Base-by-base conservation (phyloP, 2,329 filamentous ascomycete genomes). In the Herpotrichia juniperi region DNA sequence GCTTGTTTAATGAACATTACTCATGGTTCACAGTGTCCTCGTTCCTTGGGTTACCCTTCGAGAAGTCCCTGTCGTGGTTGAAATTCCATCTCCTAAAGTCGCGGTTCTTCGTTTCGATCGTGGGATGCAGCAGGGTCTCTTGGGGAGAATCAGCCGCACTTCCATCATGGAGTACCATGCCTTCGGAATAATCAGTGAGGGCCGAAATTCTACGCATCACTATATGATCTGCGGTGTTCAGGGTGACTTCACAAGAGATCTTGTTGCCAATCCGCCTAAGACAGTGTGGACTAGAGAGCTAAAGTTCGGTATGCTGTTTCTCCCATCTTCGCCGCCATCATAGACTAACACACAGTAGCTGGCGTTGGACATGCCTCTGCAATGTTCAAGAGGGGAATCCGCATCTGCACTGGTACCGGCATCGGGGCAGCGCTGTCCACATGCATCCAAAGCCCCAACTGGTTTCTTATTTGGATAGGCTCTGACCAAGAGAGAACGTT, bases 211-310 rank as follows among this genome's bases (percentile, higher is more conserved):
- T 5, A 50, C 51, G 0, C 50, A 62, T 43, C 69, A 72, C 40
- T 72, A 72, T 56, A 70, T 72, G 68, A 68, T 72, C 44, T 72
- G 69, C 32, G 69, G 69, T 50, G 69, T 72, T 8, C 69, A 72
- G 50, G 69, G 69, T n/a, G 69, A 72, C 53, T 72, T 72, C 44
- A 72, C 69, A 3, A 65, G 58, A 25, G 54, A 62, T 7, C 64
- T 72, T 10, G 69, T 72, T 24, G 58, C 58, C 19, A 62, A 71
- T 19, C 69, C 69, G 12, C 69, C 69, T 8, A 69, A 64, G 37
- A 66, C 64, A 1, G 55, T 72, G 7, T 72, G 69, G 69, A 72
- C 69, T 3, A 50, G 69, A 26, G 64, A 72, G 34, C 52, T 72
- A 31, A 72, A 71, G 51, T 72, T 72, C 32, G 69, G 69, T 72